Percentiles rank a stretch among this genome's conserved stretches.
Evolutionary conservation across 2,329 filamentous ascomycete species (phyloP).

Genomic region (Arthrocladium fulminans): DNA sequence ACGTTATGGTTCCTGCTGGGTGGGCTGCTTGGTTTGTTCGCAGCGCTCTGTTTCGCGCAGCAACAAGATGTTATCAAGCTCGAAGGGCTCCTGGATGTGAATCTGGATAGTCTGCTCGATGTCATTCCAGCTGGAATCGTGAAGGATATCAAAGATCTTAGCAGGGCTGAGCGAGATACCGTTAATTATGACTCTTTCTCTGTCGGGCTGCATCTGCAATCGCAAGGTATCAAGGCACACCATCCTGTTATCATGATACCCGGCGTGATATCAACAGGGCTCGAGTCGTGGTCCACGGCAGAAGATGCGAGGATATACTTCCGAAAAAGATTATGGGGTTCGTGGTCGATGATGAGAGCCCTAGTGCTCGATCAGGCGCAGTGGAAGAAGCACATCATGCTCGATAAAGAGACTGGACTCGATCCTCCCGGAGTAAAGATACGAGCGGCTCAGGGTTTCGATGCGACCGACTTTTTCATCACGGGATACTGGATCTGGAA

Average conservation of each 20-base stretch:
- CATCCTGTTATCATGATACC: slow-evolving; percentile 96
- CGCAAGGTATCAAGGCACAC: slow-evolving; percentile 69
- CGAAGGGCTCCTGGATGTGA: slow-evolving; percentile 60
- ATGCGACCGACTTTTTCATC: slow-evolving; percentile 83
- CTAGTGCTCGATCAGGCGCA: slow-evolving; percentile 83
- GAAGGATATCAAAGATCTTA: slow-evolving; percentile 74
- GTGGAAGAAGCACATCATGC: slow-evolving; percentile 96
- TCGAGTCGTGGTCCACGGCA: slow-evolving; percentile 93
- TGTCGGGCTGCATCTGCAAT: slow-evolving; percentile 71
- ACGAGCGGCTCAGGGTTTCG: slow-evolving; percentile 88
- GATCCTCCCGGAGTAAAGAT: slow-evolving; percentile 87
- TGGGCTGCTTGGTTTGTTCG: slow-evolving; percentile 79
- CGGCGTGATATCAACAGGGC: slow-evolving; percentile 90
- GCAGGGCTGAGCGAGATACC: slow-evolving; percentile 80
- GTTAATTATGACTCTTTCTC: slow-evolving; percentile 91
- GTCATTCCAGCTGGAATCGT: slow-evolving; percentile 78
- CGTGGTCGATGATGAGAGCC: slow-evolving; percentile 98
- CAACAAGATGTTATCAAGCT: slow-evolving; percentile 84
- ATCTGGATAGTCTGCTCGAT: slow-evolving; percentile 78
- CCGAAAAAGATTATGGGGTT: slow-evolving; percentile 88
- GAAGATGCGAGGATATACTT: slow-evolving; percentile 83
- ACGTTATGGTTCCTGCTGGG: slow-evolving; percentile 80
- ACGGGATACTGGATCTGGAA: slow-evolving; percentile 97
- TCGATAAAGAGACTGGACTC: slow-evolving; percentile 82
- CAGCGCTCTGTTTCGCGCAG: slow-evolving; percentile 81